These are phyloP conservation scores for Blastocystis sp. DNA, from an alignment of 352 stramenopile species.

Conservation along the genomic window DNA sequence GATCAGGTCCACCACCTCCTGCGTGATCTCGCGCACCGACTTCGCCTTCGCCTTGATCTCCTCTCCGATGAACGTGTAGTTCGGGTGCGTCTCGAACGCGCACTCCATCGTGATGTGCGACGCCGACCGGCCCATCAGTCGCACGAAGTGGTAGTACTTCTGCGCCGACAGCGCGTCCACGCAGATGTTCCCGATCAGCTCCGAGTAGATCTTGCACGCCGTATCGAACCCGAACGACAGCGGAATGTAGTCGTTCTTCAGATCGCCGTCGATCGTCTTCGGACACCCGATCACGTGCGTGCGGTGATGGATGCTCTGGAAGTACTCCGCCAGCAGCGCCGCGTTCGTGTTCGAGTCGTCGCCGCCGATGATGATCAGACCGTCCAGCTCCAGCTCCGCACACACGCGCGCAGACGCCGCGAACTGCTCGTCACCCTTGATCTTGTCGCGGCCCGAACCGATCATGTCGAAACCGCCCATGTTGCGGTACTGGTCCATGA, in stretches of 20 bases:
- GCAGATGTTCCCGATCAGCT: conserved; percentile 74
- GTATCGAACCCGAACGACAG: conserved; percentile 76
- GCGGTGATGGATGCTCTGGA: conserved; percentile 71
- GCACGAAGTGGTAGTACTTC: conserved; percentile 76
- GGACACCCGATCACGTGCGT: conserved; percentile 73
- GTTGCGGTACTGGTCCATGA: conserved; percentile 75
- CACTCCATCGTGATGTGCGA: conserved; percentile 74
- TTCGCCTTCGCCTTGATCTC: conserved; percentile 8
- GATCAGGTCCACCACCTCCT: conserved; percentile 71
- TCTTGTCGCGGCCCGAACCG: conserved; percentile 74
- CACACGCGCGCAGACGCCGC: conserved; percentile 67
- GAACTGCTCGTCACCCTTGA: conserved; percentile 73
- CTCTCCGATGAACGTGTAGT: conserved; percentile 71
- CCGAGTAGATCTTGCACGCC: conserved; percentile 72
- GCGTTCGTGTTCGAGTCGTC: conserved; percentile 77
- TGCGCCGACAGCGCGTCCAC: conserved; percentile 73
- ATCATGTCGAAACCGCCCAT: conserved; percentile 75
- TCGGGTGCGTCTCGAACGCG: conserved; percentile 73
- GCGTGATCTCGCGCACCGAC: conserved; percentile 70
- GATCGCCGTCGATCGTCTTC: conserved; percentile 76
- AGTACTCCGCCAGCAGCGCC: conserved; percentile 75
- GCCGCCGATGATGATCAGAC: conserved; percentile 75
- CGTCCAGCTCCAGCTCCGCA: conserved; percentile 72
- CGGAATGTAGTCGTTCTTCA: conserved; percentile 76
- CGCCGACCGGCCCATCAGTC: conserved; percentile 73